Percentiles rank a stretch among this genome's conserved stretches.
Evolutionary conservation across 768 basidiomycete genomes (phyloP).

Genomic region (Hygrophorus pudorinus): DNA sequence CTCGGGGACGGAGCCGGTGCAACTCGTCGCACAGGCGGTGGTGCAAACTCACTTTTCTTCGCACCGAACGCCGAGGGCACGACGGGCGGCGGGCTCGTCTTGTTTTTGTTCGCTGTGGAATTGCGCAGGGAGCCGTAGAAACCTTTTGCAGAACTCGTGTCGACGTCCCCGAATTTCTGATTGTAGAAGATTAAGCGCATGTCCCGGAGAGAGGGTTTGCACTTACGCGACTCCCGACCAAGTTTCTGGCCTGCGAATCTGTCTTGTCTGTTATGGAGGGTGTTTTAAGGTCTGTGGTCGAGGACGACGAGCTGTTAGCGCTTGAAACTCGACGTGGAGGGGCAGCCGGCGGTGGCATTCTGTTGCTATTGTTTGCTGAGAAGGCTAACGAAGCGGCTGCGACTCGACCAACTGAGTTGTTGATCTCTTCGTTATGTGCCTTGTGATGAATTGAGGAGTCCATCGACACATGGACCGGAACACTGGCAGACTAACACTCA

Average conservation of each 20-base stretch:
- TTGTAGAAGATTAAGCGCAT: background rate
- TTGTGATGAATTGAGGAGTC: slow-evolving; percentile 8
- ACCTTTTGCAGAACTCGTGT: slow-evolving; percentile 39
- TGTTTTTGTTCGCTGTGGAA: slow-evolving; percentile 26
- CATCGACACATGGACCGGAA: slow-evolving; percentile 7
- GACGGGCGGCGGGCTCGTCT: slow-evolving; percentile 20
- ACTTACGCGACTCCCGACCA: background rate
- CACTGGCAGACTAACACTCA: slow-evolving; percentile 15
- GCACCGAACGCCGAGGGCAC: slow-evolving; percentile 28
- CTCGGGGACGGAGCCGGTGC: slow-evolving; percentile 16
- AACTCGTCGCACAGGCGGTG: slow-evolving; percentile 41
- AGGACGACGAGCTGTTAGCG: no score
- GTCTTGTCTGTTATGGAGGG: background rate
- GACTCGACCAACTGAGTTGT: slow-evolving; percentile 39
- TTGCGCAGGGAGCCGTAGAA: slow-evolving; percentile 37
- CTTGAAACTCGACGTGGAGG: no score
- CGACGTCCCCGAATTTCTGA: slow-evolving; percentile 54
- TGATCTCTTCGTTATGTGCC: slow-evolving; percentile 31
- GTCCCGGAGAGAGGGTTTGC: background rate
- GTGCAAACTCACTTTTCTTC: slow-evolving; percentile 36
- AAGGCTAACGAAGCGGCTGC: slow-evolving; percentile 47
- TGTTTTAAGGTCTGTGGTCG: no score
- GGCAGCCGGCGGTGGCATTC: slow-evolving; percentile 10
- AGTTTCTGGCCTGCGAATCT: background rate
- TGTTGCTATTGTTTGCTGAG: slow-evolving; percentile 17